Percentiles rank a stretch among this genome's conserved stretches.
Conservation (phyloP, 2,329 filamentous ascomycete genomes). For the Aspergillus amoenus region DNA sequence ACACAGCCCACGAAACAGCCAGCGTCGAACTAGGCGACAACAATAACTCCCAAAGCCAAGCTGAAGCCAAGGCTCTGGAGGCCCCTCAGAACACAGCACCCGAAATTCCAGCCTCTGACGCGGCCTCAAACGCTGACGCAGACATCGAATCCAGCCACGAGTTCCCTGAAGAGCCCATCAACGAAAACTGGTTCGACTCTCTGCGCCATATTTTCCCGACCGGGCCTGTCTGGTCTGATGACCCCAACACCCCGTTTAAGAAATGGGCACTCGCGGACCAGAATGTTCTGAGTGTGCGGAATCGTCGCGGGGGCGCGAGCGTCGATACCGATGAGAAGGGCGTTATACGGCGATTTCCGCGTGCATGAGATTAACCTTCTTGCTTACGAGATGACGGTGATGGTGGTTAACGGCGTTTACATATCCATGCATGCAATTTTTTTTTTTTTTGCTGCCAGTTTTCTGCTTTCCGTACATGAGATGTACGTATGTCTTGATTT, state of each 20-base stretch:
- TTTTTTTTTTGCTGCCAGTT: background rate
- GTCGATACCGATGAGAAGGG: constrained; percentile 35
- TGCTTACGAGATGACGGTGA: background rate
- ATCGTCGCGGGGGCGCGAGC: constrained; percentile 25
- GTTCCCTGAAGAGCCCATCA: background rate
- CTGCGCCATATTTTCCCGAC: constrained; percentile 25
- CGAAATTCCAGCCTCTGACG: background rate
- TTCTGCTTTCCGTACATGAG: background rate
- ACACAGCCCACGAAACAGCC: constrained; percentile 31
- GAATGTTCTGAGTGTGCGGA: constrained; percentile 30
- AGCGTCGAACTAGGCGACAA: constrained; percentile 40
- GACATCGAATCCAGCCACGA: constrained; percentile 7
- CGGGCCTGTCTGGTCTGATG: constrained; percentile 31
- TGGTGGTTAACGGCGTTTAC: too few species aligned
- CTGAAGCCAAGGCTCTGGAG: background rate
- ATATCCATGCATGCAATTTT: too few species aligned
- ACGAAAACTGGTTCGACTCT: constrained; percentile 33
- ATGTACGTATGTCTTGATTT: background rate
- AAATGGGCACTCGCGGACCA: constrained; percentile 35
- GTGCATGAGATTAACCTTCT: background rate
- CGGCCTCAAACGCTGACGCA: background rate
- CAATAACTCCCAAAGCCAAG: constrained; percentile 10
- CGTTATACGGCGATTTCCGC: constrained; percentile 25
- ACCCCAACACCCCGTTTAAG: constrained; percentile 41
- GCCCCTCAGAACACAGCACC: background rate